Evolutionary conservation across 2,329 filamentous ascomycete species (phyloP).

Genomic region (Talaromyces piceae): DNA sequence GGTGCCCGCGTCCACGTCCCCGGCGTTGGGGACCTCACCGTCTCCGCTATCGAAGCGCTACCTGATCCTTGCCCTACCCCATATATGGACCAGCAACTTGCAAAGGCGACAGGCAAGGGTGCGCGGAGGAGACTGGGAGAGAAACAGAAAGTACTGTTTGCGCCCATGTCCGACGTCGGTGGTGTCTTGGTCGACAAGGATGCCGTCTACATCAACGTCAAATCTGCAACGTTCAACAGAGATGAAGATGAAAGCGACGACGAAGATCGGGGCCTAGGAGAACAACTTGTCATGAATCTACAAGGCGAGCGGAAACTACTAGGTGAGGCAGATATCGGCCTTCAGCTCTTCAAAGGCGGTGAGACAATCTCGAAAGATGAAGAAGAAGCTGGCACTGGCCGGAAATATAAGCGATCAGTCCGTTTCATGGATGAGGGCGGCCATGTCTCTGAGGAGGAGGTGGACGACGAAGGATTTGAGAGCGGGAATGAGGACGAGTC

Average conservation of each 20-base stretch:
- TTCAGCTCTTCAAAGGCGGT: conserved; percentile 79
- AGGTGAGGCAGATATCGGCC: conserved; percentile 71
- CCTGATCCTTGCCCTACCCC: conserved; percentile 96
- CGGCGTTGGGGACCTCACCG: conserved; percentile 80
- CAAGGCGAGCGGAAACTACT: conserved; percentile 76
- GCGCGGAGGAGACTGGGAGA: conserved; percentile 77
- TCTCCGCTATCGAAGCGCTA: conserved; percentile 74
- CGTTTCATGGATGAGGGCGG: conserved; percentile 45
- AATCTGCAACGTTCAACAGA: conserved; percentile 62
- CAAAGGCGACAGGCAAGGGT: conserved; percentile 76
- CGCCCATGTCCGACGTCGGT: conserved; percentile 96
- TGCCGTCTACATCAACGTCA: conserved; percentile 80
- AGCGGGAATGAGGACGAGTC: conserved; percentile 44
- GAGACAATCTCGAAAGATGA: conserved; percentile 53
- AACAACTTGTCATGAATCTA: conserved; percentile 85
- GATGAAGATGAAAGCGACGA: conserved; percentile 54
- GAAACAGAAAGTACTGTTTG: conserved; percentile 93
- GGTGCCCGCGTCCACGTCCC: conserved; percentile 86
- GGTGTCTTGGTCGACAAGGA: conserved; percentile 95
- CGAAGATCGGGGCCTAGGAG: conserved; percentile 78
- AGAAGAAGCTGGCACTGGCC: conserved; percentile 51
- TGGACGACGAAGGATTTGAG: conserved; percentile 36
- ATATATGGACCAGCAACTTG: conserved; percentile 76
- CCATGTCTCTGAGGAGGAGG: conserved; percentile 50
- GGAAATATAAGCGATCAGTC: conserved; percentile 47